Evolutionary conservation across 2,329 filamentous ascomycete genomes (phyloP).

Genomic region (Claviceps digitariae): DNA sequence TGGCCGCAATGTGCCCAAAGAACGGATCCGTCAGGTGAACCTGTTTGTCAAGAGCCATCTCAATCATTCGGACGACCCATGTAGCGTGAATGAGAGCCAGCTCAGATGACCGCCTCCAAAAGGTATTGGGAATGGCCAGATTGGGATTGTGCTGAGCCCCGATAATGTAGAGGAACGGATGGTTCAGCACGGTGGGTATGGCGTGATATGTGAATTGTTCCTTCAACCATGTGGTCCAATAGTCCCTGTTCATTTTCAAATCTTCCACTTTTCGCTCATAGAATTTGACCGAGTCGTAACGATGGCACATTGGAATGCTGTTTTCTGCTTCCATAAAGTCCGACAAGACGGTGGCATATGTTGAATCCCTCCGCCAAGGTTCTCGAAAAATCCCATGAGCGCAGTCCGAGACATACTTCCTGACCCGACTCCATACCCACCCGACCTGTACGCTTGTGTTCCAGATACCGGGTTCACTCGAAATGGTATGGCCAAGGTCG

Average conservation of each 20-base stretch:
- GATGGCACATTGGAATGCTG: constrained; percentile 33
- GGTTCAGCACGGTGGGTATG: constrained; percentile 36
- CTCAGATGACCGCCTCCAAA: constrained; percentile 38
- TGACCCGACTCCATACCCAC: constrained; percentile 36
- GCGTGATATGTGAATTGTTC: constrained; percentile 39
- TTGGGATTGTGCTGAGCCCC: constrained; percentile 38
- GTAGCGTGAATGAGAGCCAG: constrained; percentile 36
- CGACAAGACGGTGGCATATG: constrained; percentile 34
- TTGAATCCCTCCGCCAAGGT: constrained; percentile 37
- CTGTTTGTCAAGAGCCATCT: constrained; percentile 38
- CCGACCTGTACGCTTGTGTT: constrained; percentile 33
- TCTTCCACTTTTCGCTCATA: constrained; percentile 35
- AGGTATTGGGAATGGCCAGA: constrained; percentile 37
- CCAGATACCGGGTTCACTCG: constrained; percentile 34
- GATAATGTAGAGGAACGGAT: constrained; percentile 39
- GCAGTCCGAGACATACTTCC: constrained; percentile 34
- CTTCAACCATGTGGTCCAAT: constrained; percentile 39
- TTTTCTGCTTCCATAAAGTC: constrained; percentile 39
- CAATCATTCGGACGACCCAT: constrained; percentile 40
- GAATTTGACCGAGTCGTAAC: constrained; percentile 39
- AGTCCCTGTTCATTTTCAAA: constrained; percentile 28
- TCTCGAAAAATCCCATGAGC: constrained; percentile 32
- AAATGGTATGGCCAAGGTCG: constrained; percentile 26
- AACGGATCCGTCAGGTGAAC: constrained; percentile 36
- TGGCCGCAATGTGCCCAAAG: constrained; percentile 36